These are phyloP conservation scores for Tuctoria greenei DNA, from an alignment of 176 grass and related monocot species.

Conservation along the genomic window DNA sequence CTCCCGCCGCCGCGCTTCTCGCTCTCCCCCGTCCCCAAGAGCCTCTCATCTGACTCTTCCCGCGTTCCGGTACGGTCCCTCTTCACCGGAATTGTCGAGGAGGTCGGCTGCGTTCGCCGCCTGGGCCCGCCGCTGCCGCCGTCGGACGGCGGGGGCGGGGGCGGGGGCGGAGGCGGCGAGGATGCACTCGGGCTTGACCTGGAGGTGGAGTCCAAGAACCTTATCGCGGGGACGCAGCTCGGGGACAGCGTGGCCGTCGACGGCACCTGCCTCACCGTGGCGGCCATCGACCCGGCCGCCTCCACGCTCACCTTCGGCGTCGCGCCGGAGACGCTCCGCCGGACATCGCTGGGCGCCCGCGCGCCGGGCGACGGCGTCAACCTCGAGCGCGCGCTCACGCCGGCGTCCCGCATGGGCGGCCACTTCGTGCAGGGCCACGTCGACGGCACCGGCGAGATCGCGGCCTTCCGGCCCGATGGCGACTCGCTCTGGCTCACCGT, in stretches of 20 bases:
- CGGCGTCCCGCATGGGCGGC: constrained; percentile 73
- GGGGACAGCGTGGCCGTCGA: constrained; percentile 85
- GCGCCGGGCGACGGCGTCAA: constrained; percentile 56
- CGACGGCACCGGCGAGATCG: constrained; percentile 83
- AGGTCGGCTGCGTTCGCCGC: constrained; percentile 65
- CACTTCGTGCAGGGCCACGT: constrained; percentile 95
- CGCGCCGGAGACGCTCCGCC: constrained; percentile 79
- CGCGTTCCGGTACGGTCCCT: constrained; percentile 46
- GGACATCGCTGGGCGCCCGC: constrained; percentile 61
- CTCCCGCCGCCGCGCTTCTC: constrained; percentile 35
- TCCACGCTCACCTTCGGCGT: constrained; percentile 72
- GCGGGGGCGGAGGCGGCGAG: background rate
- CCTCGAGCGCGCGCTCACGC: constrained; percentile 77
- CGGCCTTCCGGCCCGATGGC: constrained; percentile 65
- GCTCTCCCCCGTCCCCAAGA: constrained; percentile 49
- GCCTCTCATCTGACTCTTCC: constrained; percentile 21
- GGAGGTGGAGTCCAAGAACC: constrained; percentile 48
- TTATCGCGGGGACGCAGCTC: constrained; percentile 68
- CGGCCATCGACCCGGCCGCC: constrained; percentile 50
- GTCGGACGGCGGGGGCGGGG: background rate
- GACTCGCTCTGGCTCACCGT: constrained; percentile 91
- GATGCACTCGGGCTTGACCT: constrained; percentile 55
- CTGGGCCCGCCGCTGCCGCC: constrained; percentile 33
- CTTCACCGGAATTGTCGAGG: constrained; percentile 96
- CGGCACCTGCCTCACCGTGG: constrained; percentile 86